phyloP scores from a whole-genome alignment of 768 basidiomycete genomes.

The Daedaleopsis nitida region DNA sequence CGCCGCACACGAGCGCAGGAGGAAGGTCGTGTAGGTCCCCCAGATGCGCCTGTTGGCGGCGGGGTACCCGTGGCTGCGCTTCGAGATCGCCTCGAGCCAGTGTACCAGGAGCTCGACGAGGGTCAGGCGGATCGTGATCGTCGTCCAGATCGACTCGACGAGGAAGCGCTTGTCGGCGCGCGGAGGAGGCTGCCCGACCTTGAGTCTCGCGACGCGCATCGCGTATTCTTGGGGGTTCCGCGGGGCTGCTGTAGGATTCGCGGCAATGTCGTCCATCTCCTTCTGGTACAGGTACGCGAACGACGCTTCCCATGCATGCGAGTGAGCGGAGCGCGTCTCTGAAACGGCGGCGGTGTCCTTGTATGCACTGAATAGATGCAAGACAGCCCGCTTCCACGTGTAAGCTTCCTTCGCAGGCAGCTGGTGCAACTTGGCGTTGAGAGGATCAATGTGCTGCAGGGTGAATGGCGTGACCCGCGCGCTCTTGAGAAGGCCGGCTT shows the following conservation, averaged over 20 bases:
- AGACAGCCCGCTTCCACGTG: slow-evolving; percentile 43
- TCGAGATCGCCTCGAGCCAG: slow-evolving; percentile 41
- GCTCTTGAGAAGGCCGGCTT: slow-evolving; percentile 18
- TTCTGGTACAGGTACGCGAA: slow-evolving; percentile 51
- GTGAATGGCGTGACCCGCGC: slow-evolving; percentile 27
- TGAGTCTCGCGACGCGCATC: slow-evolving; percentile 50
- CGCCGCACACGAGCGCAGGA: slow-evolving; percentile 45
- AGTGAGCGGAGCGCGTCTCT: slow-evolving; percentile 54
- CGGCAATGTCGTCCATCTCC: slow-evolving; percentile 41
- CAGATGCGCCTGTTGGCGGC: slow-evolving; percentile 42
- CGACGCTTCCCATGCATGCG: slow-evolving; percentile 62
- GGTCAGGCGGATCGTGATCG: slow-evolving; percentile 53
- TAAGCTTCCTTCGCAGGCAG: slow-evolving; percentile 34
- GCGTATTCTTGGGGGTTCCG: slow-evolving; percentile 49
- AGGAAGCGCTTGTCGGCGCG: slow-evolving; percentile 59
- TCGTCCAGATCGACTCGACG: slow-evolving; percentile 61
- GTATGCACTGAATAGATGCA: slow-evolving; percentile 43
- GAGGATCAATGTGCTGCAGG: slow-evolving; percentile 32
- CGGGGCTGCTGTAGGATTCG: slow-evolving; percentile 39
- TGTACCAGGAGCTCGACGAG: slow-evolving; percentile 46
- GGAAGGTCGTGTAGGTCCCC: slow-evolving; percentile 48
- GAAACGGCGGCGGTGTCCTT: slow-evolving; percentile 41
- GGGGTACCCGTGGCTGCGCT: slow-evolving; percentile 17
- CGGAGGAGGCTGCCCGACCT: slow-evolving; percentile 60
- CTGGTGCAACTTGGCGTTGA: slow-evolving; percentile 26